Conservation (phyloP, 2,329 filamentous ascomycete genomes). For the Xylariaceae sp. region DNA sequence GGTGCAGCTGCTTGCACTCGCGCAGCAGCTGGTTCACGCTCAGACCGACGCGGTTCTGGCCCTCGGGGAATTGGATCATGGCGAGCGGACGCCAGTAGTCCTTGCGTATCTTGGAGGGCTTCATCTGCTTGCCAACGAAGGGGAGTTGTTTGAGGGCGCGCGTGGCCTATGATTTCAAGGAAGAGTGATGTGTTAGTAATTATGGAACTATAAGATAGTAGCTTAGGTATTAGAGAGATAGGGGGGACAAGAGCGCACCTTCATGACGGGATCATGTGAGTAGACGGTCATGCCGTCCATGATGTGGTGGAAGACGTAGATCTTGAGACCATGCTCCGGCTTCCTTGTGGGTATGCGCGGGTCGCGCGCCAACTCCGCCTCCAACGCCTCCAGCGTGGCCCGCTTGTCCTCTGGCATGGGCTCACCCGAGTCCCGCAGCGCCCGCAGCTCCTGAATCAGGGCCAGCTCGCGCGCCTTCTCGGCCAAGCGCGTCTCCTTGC, state of each 20-base stretch:
- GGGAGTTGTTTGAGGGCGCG: constrained; percentile 34
- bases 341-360: constrained; percentile 19
- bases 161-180: constrained; percentile 18
- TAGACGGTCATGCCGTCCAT: constrained; percentile 48
- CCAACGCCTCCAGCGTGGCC: too few relatives aligned
- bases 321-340: constrained; percentile 50
- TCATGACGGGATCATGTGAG: constrained; percentile 42
- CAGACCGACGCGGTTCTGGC: constrained; percentile 49
- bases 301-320: constrained; percentile 52
- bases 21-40: constrained; percentile 59
- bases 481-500: constrained; percentile 15
- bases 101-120: constrained; percentile 57
- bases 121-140: constrained; percentile 63
- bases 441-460: too few relatives aligned
- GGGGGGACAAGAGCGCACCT: constrained; percentile 35
- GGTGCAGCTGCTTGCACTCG: constrained; percentile 58
- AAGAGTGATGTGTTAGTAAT: constrained; percentile 1
- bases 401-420: too few relatives aligned
- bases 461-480: too few relatives aligned
- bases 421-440: too few relatives aligned
- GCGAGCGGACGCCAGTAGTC: constrained; percentile 63
- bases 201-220: not conserved
- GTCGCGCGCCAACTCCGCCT: not conserved
- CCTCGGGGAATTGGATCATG: constrained; percentile 51
- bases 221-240: not conserved